phyloP scores from a whole-genome alignment of 169 alveolate genomes.

The Plasmodium blacklocki region DNA sequence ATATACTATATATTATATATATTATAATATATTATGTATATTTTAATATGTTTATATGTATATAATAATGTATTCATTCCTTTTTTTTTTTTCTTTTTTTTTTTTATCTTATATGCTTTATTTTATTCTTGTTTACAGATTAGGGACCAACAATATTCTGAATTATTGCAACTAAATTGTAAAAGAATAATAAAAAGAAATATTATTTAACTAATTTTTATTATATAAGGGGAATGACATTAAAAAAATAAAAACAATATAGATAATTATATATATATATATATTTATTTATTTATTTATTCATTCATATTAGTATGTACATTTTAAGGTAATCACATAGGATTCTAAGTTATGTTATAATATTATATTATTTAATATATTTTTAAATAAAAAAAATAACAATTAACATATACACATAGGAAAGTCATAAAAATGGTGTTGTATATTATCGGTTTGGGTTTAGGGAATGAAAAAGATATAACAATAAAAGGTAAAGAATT shows the following conservation, averaged over 20 bases:
- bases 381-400: not conserved
- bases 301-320: not conserved
- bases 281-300: not conserved
- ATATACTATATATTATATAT: too few species aligned
- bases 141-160: too few species aligned
- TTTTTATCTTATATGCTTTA: too few species aligned
- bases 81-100: too few species aligned
- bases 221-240: not conserved
- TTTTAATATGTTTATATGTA: too few species aligned
- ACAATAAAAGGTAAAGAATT: conserved; percentile 94
- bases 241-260: not conserved
- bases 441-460: conserved; percentile 95
- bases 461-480: conserved; percentile 94
- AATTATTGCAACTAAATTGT: too few species aligned
- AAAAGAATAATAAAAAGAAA: too few species aligned
- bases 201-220: too few species aligned
- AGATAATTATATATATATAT: not conserved
- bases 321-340: not conserved
- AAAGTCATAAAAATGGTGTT: conserved; percentile 88
- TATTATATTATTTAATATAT: not conserved
- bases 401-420: not conserved
- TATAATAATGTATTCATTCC: too few species aligned
- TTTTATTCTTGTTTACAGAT: too few species aligned
- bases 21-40: too few species aligned
- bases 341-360: not conserved